Evolutionary conservation across 2,329 filamentous ascomycete genomes (phyloP).

Genomic region (Pestalotiopsis sp.): DNA sequence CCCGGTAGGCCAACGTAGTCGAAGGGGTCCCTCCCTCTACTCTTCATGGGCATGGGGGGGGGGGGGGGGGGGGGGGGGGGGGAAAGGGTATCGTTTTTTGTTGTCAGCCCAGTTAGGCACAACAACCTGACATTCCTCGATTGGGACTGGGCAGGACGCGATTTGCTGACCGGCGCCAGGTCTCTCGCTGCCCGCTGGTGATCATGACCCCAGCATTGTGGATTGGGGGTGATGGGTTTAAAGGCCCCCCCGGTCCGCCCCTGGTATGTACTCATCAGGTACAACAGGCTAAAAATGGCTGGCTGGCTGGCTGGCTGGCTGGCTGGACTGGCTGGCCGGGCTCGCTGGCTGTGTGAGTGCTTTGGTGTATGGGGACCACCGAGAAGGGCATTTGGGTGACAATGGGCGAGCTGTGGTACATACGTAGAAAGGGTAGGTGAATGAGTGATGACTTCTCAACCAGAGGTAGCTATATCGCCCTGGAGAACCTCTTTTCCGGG

Average conservation of each 20-base stretch:
- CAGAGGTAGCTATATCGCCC: too few species aligned
- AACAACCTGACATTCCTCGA: background rate
- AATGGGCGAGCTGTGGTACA: background rate
- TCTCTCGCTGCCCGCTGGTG: background rate
- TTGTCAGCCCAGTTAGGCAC: constrained; percentile 10
- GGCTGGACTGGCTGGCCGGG: background rate
- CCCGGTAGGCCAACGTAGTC: too few species aligned
- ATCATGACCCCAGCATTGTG: constrained; percentile 12
- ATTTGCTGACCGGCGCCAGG: constrained; percentile 10
- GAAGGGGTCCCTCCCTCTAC: background rate
- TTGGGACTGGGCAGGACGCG: constrained; percentile 4
- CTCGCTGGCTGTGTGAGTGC: background rate
- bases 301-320: constrained; percentile 2
- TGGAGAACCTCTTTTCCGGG: too few species aligned
- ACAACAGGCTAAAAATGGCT: constrained; percentile 11
- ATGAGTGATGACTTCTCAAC: too few species aligned
- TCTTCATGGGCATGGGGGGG: background rate
- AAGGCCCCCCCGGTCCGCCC: background rate
- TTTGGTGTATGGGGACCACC: background rate
- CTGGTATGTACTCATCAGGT: constrained; percentile 9
- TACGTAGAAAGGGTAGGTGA: too few species aligned
- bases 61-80: too few species aligned
- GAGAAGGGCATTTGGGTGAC: background rate
- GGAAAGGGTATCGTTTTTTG: background rate
- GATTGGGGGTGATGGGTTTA: background rate